Base-by-base conservation (phyloP, 805 yeast species). In the Lipomyces yamadae region DNA sequence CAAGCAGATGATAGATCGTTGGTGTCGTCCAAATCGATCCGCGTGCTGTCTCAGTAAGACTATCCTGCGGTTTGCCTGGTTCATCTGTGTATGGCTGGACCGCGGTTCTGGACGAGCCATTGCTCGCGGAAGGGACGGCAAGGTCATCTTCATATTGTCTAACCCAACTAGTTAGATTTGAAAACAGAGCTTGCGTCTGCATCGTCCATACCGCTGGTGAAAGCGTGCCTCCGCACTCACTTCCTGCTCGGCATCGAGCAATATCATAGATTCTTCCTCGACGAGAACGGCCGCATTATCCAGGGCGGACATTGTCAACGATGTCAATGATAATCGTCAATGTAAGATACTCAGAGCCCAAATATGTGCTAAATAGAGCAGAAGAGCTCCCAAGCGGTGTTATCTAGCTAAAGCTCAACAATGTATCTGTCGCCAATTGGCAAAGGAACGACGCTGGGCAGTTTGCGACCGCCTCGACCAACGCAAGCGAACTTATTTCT, bases 31-130 rank as follows among this genome's bases (percentile, higher is more conserved):
- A 32, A n/a, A 60, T 18, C 3, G 60, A 30, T n/a, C 18, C 18
- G 15, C 15, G 18, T 4, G 60, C 34, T 2, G 61, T 11, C 4
- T 37, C 54, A 13, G 52, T 57, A 18, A 66, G 53, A 2, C 60
- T 58, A 18, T 18, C 64, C 34, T 63, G 61, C 11, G 60, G 56
- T 1, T 61, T 39, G 7, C 60, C 65, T 13, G 66, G 69, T 34
- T 63, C 69, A 33, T 66, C 69, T 5, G 57, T 64, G 60, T 66
- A 66, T 10, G 62, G 63, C 29, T 45, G 60, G 34, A 61, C 50
- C 2, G 52, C 6, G 13, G 56, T 53, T 29, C 50, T n/a, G 30
- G 59, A 18, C 8, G 62, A 56, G 7, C 66, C 60, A 34, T 42
- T 24, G 24, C 24, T 63, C 53, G 54, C 60, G 24, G 60, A 50